Base-by-base conservation (phyloP, 2,329 filamentous ascomycete genomes). In the Remersonia thermophila region DNA sequence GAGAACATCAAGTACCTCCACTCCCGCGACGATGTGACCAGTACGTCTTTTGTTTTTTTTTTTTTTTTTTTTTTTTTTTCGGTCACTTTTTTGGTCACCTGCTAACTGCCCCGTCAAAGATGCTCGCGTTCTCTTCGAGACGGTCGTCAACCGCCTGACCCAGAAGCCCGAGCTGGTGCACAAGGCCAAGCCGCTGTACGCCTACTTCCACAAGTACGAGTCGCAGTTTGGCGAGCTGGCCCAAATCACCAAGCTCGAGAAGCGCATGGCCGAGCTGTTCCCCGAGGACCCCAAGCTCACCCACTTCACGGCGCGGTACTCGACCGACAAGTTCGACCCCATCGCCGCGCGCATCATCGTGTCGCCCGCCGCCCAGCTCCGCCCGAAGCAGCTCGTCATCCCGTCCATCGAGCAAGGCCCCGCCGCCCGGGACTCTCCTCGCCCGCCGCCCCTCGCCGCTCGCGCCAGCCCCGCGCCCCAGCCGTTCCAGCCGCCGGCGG, bases 1-100 rank as follows among this genome's bases (percentile, higher is more conserved):
- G 87, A 96, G 58, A 96, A 98, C 57, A 69, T 98, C 50, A 95
- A 94, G 62, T 91, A 94, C 58, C 65, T 98, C 41, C 82, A 96
- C 50, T 80, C 83, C 10, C 85, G 83, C 54, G 89, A 93, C 49
- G 91, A 98, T 58, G 80, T 86, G 32, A 94, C 85, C 23, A 95
- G 84, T 93, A 70, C 69, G 83, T 69, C 12, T 16, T n/a, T 14
- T 3, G 12, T 7, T 8, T n/a, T 15, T 14, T 7, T 15, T 29
- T 11, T 31, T 9, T 14, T 29, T 25, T 11, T 2, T 23, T 37
- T 18, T 7, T 12, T 16, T 12, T 14, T 3, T 11, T 7, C 7
- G 13, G 14, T 14, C 6, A 13, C 27, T n/a, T 30, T 9, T 13
- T 30, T 25, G 11, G 6, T 29, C 30, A 32, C 30, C 50, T 56